Base-by-base conservation (phyloP, 2,329 filamentous ascomycete species). In the Trichoderma gracile region DNA sequence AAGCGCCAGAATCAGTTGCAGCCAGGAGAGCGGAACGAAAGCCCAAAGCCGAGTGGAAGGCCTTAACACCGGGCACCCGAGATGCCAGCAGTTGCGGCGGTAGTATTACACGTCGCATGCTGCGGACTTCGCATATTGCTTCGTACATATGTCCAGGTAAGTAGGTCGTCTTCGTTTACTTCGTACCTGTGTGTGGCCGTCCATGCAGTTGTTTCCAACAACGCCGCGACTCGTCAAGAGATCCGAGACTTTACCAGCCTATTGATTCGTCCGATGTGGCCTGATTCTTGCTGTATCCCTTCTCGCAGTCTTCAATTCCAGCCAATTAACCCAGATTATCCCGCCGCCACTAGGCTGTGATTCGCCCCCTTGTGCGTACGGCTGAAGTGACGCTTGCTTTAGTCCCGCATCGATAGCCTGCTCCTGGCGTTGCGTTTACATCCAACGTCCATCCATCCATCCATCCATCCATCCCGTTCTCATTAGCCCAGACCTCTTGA, bases 241-340 rank as follows among this genome's bases (percentile, higher is more conserved):
- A 50, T 59, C 30, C 55, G 27, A 30, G 30, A 38, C 33, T 7
- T 23, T 38, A 14, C 21, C 14, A 33, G 45, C 30, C 21, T 27
- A 17, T 30, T 52, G 47, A 59, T 59, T 59, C 47, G 57, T 21
- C 38, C 46, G 47, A 60, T 60, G 57, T 60, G 57, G 57, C 57
- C 57, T 60, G 57, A 60, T 52, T 60, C 49, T 49, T 33, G 47
- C 30, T n/a, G 47, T 27, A n/a, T 50, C 42, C 17, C 23, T 52
- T 50, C 21, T 52, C 30, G 30, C 42, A 12, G 17, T 23, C 33
- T 30, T 58, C 46, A 23, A 17, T 30, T 60, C 19, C 38, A 42
- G 19, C 57, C 57, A 50, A 60, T 50, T 27, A 52, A 40, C 46
- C 47, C 57, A 40, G 57, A 52, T 27, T 42, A 25, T 47, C 30